Evolutionary conservation across 768 basidiomycete genomes (phyloP), one percentile per base, ranked within the genome.

Genomic region (Tricholoma hemisulphureum): DNA sequence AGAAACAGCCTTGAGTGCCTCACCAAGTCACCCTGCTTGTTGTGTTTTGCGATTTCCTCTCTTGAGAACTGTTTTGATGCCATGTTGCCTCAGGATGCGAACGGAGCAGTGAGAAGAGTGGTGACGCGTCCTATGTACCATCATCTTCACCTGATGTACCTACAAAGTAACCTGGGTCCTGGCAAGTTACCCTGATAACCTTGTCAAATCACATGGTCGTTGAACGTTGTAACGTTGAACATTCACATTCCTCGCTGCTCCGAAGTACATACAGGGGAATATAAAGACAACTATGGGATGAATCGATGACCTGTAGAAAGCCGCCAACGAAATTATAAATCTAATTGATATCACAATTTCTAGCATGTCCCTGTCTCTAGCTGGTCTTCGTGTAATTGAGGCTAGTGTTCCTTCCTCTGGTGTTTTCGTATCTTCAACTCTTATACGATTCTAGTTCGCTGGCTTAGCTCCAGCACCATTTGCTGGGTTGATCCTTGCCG

Each of bases 381-480:
- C 65, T 49, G 65, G 65, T 24, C 52, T 64, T 20, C 61, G 57
- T 24, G 70, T 71, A 7, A 49, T 71, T 35, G 70, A 71, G 57
- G 69, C 66, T 46, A 48, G 49, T 37, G 39, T 16, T 16, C 10
- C 18, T 24, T 31, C 9, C 26, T 49, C 37, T 34, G n/a, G 35
- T 34, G 13, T 16, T 31, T 48, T 11, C 14, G n/a, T 21, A 16
- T n/a, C 35, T 18, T 32, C 14, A 39, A 1, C 5, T 34, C 29
- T 41, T 9, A 29, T 8, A 16, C 21, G 14, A 34, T 34, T 48
- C 13, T 61, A 93, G 88, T 91, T 93, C 65, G 91, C 86, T 24
- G 91, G 91, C 28, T 78, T 93, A 24, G 91, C 91, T 3, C 91
- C 91, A 1, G 91, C 83, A 0, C 91, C 91, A 0, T 93, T 90